phyloP scores from a whole-genome alignment of 2,329 filamentous ascomycete species.

The Dactylellina haptotyla region DNA sequence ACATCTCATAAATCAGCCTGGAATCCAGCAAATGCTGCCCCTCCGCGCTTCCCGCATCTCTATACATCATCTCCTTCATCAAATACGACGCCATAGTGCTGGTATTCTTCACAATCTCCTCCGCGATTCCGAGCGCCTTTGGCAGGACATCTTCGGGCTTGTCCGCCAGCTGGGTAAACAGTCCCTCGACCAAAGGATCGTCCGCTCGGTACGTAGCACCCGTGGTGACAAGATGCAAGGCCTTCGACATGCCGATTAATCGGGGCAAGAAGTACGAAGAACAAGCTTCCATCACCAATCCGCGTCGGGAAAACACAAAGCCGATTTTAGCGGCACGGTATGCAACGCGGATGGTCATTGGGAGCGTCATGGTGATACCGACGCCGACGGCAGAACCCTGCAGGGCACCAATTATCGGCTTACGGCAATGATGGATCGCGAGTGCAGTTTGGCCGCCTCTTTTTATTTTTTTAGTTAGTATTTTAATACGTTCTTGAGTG shows the following conservation, averaged over 20 bases:
- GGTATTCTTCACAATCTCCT: constrained; percentile 72
- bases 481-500: neutral
- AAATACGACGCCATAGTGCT: constrained; percentile 72
- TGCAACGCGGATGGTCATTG: constrained; percentile 67
- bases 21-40: constrained; percentile 76
- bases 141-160: constrained; percentile 69
- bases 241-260: constrained; percentile 72
- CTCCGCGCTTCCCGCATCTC: constrained; percentile 70
- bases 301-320: constrained; percentile 77
- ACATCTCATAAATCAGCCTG: constrained; percentile 71
- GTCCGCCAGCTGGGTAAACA: constrained; percentile 75
- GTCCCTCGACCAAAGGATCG: constrained; percentile 67
- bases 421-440: constrained; percentile 69
- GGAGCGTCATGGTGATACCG: constrained; percentile 71
- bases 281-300: constrained; percentile 77
- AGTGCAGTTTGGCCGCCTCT: constrained; percentile 68
- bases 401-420: constrained; percentile 70
- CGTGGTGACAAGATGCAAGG: constrained; percentile 74
- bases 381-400: constrained; percentile 71
- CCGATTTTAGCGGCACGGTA: constrained; percentile 73
- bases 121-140: constrained; percentile 65
- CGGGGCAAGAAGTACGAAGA: constrained; percentile 77
- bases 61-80: constrained; percentile 78
- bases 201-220: constrained; percentile 69
- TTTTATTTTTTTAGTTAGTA: constrained; percentile 13